phyloP scores from a whole-genome alignment of 106 monocot genomes.

The Phalaenopsis aphrodite region DNA sequence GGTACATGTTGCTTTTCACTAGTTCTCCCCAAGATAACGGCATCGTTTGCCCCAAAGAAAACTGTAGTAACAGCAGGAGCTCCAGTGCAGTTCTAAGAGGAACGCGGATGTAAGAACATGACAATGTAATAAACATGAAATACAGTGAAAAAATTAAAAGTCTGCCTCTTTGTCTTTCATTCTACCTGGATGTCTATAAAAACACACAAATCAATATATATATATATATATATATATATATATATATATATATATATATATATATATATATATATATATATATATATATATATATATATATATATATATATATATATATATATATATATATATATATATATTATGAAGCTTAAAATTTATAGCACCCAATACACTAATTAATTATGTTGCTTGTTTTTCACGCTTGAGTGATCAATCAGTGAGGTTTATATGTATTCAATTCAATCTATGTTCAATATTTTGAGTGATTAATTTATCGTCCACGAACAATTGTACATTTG shows the following conservation, averaged over 20 bases:
- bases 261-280: no score
- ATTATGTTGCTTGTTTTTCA: no score
- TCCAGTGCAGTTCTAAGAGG: conserved; percentile 18
- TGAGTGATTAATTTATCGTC: neutral
- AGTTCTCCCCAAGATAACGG: conserved; percentile 64
- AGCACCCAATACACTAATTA: neutral
- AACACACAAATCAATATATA: no score
- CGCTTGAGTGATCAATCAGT: neutral
- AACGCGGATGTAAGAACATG: neutral
- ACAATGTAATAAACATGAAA: neutral
- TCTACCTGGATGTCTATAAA: neutral
- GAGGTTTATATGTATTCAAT: neutral
- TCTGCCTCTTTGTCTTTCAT: neutral
- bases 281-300: no score
- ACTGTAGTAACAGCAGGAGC: conserved; percentile 62
- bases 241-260: no score
- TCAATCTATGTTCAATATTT: neutral
- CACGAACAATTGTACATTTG: neutral
- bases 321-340: no score
- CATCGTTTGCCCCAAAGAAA: conserved; percentile 99
- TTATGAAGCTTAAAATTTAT: neutral
- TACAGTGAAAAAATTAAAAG: neutral
- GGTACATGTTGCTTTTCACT: conserved; percentile 85
- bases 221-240: no score
- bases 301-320: no score